A percentile compares a stretch with the other conserved stretches of the same genome.
Evolutionary conservation across 805 yeast species (phyloP).

Genomic region (Sugiyamaella qingdaonensis): DNA sequence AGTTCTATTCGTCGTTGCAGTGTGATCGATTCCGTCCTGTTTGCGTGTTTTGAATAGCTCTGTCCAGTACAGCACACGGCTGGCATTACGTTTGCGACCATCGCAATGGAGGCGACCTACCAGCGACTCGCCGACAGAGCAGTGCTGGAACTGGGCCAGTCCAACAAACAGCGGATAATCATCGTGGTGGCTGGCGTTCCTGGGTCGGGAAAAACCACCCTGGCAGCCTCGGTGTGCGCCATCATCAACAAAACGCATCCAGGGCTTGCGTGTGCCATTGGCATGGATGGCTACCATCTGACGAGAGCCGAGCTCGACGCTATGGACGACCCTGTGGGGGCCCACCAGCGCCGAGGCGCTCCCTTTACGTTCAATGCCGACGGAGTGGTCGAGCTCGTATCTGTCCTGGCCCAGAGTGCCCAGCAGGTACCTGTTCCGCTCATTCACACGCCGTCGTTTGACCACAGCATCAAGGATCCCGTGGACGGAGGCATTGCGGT

Average conservation of each 20-base stretch:
- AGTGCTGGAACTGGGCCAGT: not conserved
- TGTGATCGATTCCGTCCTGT: too few relatives aligned
- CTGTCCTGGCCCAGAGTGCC: conserved; percentile 26
- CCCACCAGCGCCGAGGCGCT: conserved; percentile 70
- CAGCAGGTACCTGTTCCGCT: conserved; percentile 4
- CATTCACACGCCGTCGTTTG: conserved; percentile 58
- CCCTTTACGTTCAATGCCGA: conserved; percentile 78
- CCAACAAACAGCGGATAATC: conserved; percentile 39
- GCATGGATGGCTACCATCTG: conserved; percentile 79
- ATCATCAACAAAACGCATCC: conserved; percentile 33
- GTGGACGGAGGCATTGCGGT: conserved; percentile 48
- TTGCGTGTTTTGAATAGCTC: too few relatives aligned
- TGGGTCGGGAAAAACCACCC: conserved; percentile 80
- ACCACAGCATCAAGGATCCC: conserved; percentile 68
- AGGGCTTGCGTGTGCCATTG: conserved; percentile 36
- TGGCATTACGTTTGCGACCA: too few relatives aligned
- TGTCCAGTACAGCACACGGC: too few relatives aligned
- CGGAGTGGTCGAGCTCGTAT: conserved; percentile 37
- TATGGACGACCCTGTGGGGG: conserved; percentile 53
- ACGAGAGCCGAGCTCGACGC: conserved; percentile 45
- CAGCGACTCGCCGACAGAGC: conserved; percentile 14
- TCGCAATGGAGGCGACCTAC: conserved; percentile 9
- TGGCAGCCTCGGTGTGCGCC: conserved; percentile 46
- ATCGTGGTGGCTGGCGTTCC: conserved; percentile 72
- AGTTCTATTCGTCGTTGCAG: too few relatives aligned